Evolutionary conservation across 345 rosid genomes (phyloP), one percentile per base, ranked within the genome.

Genomic region (Clausena lansium): DNA sequence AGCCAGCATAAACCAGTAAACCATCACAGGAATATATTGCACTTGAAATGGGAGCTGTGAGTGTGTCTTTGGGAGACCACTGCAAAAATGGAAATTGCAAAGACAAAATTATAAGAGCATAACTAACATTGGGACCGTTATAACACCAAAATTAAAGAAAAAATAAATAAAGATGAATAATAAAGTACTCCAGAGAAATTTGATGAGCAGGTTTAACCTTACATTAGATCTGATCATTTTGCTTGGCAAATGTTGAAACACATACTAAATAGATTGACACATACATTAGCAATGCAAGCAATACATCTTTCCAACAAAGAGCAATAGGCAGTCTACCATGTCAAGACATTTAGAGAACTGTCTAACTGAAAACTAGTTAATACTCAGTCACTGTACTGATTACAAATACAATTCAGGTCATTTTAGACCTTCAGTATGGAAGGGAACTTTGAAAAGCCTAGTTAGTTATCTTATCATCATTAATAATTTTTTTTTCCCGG

Each of bases 1-100:
- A 87, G 27, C 83, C 84, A 65, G 84, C 61, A 79, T 83, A 87
- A 47, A 87, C 77, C 68, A 86, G 75, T 63, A 63, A 77, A 55
- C 91, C 84, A 35, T 86, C 83, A 28, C 91, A 84, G 8, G 91
- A 88, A 82, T 85, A 88, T 80, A 82, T 81, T 67, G 87, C 91
- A 83, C 81, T 84, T 55, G 91, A 84, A 69, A 88, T 83, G 45
- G 86, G 86, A 71, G 88, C 89, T 14, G 67, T 2, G 60, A 88
- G 87, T 28, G 75, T n/a, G 13, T 88, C 91, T 78, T 82, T 82
- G 14, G 91, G 91, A 76, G 78, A 78, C 88, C 91, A 86, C 91
- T 86, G 84, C 79, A 80, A 65, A 32, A 70, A 67, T 1, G 9
- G 17, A n/a, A 39, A 24, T 33, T 6, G 33, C 8, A 22, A 10